phyloP scores from a whole-genome alignment of 2,329 filamentous ascomycete species.

The Scedosporium boydii region DNA sequence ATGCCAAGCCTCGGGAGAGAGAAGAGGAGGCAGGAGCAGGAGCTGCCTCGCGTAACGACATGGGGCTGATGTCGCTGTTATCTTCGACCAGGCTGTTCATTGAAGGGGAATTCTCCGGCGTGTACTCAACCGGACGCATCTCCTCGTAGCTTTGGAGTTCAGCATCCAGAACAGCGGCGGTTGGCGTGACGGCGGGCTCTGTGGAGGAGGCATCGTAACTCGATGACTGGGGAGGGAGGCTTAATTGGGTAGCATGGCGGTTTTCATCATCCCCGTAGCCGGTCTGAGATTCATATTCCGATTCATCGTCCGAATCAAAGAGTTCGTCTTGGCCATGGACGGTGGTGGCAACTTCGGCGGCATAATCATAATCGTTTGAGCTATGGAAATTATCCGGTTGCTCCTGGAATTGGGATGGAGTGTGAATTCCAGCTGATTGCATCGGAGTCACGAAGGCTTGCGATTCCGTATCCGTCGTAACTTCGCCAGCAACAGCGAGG shows the following conservation, averaged over 20 bases:
- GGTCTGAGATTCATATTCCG: not conserved
- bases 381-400: constrained; percentile 3
- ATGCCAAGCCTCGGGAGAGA: constrained; percentile 15
- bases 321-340: constrained; percentile 6
- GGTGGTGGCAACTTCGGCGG: not conserved
- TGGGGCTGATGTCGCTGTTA: constrained; percentile 4
- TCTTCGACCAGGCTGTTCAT: not conserved
- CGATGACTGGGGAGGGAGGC: not conserved
- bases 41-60: not conserved
- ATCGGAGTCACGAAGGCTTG: constrained; percentile 6
- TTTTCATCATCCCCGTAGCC: not conserved
- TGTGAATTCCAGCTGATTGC: constrained; percentile 5
- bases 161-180: not conserved
- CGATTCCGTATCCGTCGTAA: constrained; percentile 3
- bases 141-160: not conserved
- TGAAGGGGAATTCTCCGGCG: not conserved
- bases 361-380: not conserved
- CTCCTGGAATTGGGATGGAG: constrained; percentile 3
- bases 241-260: not conserved
- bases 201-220: not conserved
- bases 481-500: not conserved
- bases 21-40: not conserved
- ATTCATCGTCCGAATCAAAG: constrained; percentile 3
- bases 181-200: not conserved
- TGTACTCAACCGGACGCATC: constrained; percentile 1